These are phyloP conservation scores for Chlamydomonas sphaeroides DNA, from an alignment of 139 green algal species.

Conservation along the genomic window DNA sequence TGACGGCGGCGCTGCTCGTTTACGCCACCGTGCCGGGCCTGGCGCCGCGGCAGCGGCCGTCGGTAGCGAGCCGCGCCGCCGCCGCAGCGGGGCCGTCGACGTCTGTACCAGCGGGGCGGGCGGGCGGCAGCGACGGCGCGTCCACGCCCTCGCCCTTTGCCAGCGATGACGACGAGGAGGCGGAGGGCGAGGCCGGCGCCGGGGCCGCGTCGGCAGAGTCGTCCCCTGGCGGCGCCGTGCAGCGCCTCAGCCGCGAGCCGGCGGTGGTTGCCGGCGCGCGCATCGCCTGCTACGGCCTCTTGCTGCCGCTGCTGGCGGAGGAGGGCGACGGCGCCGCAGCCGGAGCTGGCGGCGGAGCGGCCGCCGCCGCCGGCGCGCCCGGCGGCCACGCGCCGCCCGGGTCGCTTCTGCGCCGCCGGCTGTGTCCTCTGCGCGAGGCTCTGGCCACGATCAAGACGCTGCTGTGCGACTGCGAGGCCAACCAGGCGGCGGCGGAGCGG, in stretches of 20 bases:
- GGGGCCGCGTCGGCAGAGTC: no score
- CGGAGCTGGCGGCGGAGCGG: conserved; percentile 17
- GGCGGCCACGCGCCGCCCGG: background rate
- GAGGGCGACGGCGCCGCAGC: conserved; percentile 3
- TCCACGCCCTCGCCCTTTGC: background rate
- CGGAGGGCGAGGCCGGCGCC: no score
- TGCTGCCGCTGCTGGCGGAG: conserved; percentile 52
- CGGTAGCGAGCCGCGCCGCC: background rate
- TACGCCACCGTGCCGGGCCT: conserved; percentile 3
- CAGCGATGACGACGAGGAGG: background rate
- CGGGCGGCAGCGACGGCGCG: no score
- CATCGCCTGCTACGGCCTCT: conserved; percentile 47
- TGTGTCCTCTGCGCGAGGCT: conserved; percentile 53
- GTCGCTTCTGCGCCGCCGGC: conserved; percentile 34
- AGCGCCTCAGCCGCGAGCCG: no score
- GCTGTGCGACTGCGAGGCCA: conserved; percentile 40
- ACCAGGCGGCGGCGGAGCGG: conserved; percentile 28
- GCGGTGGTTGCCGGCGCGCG: background rate
- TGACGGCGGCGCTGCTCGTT: conserved; percentile 48
- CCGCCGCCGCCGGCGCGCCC: conserved; percentile 1
- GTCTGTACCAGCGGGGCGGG: no score
- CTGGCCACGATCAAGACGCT: conserved; percentile 42
- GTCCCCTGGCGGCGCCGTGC: no score
- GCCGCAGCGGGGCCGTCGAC: background rate
- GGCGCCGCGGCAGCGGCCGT: background rate